Percentiles rank a stretch among this genome's conserved stretches.
Evolutionary conservation across 768 basidiomycete species (phyloP).

Genomic region (Tylopilus rubrobrunneus): DNA sequence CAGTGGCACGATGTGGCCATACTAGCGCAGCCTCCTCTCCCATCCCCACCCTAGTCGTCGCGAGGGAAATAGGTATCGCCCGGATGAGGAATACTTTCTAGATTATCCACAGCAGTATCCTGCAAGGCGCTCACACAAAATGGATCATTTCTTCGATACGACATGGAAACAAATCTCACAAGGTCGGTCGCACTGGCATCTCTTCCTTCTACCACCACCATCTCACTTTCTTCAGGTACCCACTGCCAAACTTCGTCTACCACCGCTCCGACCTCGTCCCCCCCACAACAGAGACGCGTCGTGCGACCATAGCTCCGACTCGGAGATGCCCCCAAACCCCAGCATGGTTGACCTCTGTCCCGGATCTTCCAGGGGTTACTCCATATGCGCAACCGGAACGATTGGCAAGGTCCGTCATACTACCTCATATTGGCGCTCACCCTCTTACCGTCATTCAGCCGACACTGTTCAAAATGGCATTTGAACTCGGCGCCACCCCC

Average conservation of each 20-base stretch:
- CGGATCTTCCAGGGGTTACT: slow-evolving; percentile 60
- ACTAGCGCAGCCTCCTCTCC: too few species aligned
- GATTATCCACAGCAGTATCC: too few species aligned
- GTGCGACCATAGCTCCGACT: slow-evolving; percentile 44
- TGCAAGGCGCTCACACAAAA: not conserved
- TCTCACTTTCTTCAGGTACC: slow-evolving; percentile 55
- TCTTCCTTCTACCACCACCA: not conserved
- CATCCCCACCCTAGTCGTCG: too few species aligned
- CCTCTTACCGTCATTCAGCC: slow-evolving; percentile 39
- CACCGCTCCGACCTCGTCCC: slow-evolving; percentile 33
- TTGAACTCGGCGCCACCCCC: slow-evolving; percentile 73
- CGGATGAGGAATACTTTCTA: too few species aligned
- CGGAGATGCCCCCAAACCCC: slow-evolving; percentile 45
- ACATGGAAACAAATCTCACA: slow-evolving; percentile 63
- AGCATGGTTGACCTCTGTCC: slow-evolving; percentile 50
- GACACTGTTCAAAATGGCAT: slow-evolving; percentile 67
- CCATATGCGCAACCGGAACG: slow-evolving; percentile 76
- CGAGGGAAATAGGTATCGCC: too few species aligned
- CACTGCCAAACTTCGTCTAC: slow-evolving; percentile 77
- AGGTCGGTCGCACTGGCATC: slow-evolving; percentile 34
- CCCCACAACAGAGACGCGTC: slow-evolving; percentile 23
- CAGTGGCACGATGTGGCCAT: too few species aligned
- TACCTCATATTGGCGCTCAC: slow-evolving; percentile 3
- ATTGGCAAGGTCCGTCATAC: slow-evolving; percentile 60
- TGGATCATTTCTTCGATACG: slow-evolving; percentile 34